A percentile compares a stretch with the other conserved stretches of the same genome.
phyloP scores from a whole-genome alignment of 805 yeast species.

The Candida maesae region DNA sequence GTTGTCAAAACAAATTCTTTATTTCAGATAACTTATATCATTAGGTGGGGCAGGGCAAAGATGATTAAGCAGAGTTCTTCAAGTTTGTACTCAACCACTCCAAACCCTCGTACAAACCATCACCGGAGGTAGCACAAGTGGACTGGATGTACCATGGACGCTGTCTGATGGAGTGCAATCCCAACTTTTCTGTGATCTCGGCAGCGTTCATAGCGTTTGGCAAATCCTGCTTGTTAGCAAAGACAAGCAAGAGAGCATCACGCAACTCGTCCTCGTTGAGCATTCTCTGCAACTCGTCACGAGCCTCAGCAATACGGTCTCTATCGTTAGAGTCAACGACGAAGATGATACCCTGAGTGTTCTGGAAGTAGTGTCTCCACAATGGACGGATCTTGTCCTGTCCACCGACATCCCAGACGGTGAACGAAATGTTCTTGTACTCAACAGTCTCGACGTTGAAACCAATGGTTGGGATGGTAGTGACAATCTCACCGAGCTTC shows the following conservation, averaged over 20 bases:
- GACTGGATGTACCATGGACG: slow-evolving; percentile 99
- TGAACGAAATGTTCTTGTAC: slow-evolving; percentile 93
- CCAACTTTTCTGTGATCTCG: slow-evolving; percentile 95
- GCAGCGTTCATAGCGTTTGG: slow-evolving; percentile 99
- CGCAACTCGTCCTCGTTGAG: slow-evolving; percentile 97
- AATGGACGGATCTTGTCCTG: slow-evolving; percentile 98
- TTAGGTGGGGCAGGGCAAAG: slow-evolving; percentile 6
- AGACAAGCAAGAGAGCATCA: slow-evolving; percentile 91
- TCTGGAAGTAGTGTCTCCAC: slow-evolving; percentile 99
- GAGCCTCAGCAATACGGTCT: slow-evolving; percentile 96
- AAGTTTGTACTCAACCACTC: slow-evolving; percentile 94
- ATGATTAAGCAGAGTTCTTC: slow-evolving; percentile 53
- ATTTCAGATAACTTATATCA: slow-evolving; percentile 9
- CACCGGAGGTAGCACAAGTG: slow-evolving; percentile 99
- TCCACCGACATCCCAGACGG: slow-evolving; percentile 99
- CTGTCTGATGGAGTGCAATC: slow-evolving; percentile 95
- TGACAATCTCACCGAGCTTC: slow-evolving; percentile 93
- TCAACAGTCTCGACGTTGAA: slow-evolving; percentile 97
- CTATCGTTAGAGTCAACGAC: slow-evolving; percentile 98
- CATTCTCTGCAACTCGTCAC: slow-evolving; percentile 98
- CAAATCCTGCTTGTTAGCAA: slow-evolving; percentile 98
- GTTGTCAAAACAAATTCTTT: slow-evolving; percentile 12
- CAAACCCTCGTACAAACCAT: slow-evolving; percentile 95
- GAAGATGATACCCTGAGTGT: slow-evolving; percentile 97
- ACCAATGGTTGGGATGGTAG: slow-evolving; percentile 96